Conservation (phyloP, 1,284 basidiomycete genomes). For the Sanghuangporus baumii region DNA sequence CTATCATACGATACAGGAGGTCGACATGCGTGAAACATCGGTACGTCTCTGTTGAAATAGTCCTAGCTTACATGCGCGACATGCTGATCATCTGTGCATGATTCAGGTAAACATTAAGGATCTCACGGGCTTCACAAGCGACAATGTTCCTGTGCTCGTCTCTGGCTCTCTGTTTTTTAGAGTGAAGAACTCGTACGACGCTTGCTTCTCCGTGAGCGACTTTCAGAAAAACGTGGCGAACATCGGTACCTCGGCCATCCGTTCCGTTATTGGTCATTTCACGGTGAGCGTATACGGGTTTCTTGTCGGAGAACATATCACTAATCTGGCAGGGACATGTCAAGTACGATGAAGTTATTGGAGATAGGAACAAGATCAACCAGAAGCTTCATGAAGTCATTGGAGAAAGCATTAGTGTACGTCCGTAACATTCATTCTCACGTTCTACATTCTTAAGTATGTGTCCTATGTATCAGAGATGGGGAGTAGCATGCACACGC, state of each 20-base stretch:
- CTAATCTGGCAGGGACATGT: neutral
- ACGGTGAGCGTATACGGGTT: slow-evolving; percentile 19
- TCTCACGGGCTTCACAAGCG: slow-evolving; percentile 40
- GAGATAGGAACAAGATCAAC: slow-evolving; percentile 47
- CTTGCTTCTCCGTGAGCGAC: slow-evolving; percentile 43
- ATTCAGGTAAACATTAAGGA: slow-evolving; percentile 19
- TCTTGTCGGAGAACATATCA: neutral
- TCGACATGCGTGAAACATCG: slow-evolving; percentile 46
- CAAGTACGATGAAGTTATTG: slow-evolving; percentile 35
- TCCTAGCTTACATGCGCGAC: neutral
- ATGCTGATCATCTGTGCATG: slow-evolving; percentile 11
- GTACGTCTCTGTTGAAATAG: slow-evolving; percentile 23
- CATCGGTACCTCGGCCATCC: slow-evolving; percentile 45
- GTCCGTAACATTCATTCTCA: slow-evolving; percentile 11
- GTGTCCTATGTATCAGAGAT: slow-evolving; percentile 29
- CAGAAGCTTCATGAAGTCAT: slow-evolving; percentile 40
- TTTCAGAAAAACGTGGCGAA: slow-evolving; percentile 42
- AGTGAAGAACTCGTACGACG: slow-evolving; percentile 44
- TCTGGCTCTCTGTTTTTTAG: slow-evolving; percentile 49
- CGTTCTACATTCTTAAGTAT: neutral
- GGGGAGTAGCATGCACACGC: slow-evolving; percentile 49
- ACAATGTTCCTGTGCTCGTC: slow-evolving; percentile 46
- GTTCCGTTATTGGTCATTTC: slow-evolving; percentile 45
- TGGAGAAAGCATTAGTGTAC: slow-evolving; percentile 39
- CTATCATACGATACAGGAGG: slow-evolving; percentile 36